Evolutionary conservation across 331 rosid species (phyloP).

Genomic region (Erythrophleum ivorense): DNA sequence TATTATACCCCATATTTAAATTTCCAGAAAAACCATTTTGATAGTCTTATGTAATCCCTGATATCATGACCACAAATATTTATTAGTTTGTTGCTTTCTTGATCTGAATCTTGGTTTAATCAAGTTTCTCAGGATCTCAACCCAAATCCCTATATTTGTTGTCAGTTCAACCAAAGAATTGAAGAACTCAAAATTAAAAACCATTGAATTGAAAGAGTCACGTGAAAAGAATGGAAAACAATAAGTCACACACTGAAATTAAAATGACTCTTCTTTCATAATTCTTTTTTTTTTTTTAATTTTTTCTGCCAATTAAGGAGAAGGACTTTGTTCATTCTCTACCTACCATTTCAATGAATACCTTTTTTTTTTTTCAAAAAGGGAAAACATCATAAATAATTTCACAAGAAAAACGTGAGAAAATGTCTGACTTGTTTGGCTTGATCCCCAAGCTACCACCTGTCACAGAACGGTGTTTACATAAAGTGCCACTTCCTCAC

Average conservation of each 20-base stretch:
- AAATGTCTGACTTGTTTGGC: background rate
- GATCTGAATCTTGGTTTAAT: background rate
- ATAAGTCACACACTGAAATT: background rate
- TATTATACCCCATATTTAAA: no score
- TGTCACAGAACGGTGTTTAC: background rate
- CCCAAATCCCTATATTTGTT: background rate
- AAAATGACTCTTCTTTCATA: background rate
- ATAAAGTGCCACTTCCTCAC: no score
- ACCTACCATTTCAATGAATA: constrained; percentile 35
- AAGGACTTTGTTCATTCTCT: constrained; percentile 3
- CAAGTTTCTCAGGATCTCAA: background rate
- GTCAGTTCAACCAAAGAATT: background rate
- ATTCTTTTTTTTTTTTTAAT: background rate
- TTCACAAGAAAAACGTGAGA: background rate
- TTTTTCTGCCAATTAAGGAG: background rate
- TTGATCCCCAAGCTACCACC: background rate
- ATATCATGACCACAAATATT: background rate
- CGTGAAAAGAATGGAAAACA: constrained; percentile 1
- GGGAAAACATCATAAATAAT: background rate
- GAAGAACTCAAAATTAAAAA: no score
- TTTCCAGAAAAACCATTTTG: no score
- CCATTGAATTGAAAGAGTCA: background rate
- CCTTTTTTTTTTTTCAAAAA: background rate
- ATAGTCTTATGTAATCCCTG: no score
- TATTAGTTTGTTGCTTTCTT: background rate